Evolutionary conservation across 2,329 filamentous ascomycete genomes (phyloP).

Genomic region (Cordyceps cateniannulata): DNA sequence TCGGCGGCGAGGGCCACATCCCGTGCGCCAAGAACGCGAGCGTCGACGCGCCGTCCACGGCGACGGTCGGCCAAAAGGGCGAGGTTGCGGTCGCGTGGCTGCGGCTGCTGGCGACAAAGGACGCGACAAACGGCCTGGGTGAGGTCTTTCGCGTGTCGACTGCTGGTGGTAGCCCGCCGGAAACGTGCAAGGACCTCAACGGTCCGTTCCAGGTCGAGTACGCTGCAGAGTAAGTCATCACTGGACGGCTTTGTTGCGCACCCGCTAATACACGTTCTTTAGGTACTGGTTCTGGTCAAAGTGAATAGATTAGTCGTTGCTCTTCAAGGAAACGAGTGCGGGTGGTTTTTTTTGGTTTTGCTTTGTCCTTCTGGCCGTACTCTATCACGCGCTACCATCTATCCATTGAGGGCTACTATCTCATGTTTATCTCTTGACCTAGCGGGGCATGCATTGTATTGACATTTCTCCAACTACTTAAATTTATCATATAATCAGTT

Average conservation of each 20-base stretch:
- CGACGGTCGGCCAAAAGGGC: slow-evolving; percentile 53
- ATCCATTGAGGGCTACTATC: background rate
- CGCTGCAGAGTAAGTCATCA: slow-evolving; percentile 67
- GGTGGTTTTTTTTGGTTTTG: background rate
- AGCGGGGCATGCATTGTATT: too few relatives aligned
- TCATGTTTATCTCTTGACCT: background rate
- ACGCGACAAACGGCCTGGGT: slow-evolving; percentile 55
- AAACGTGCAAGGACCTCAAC: slow-evolving; percentile 61
- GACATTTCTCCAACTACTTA: too few relatives aligned
- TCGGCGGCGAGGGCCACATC: slow-evolving; percentile 55
- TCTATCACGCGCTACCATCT: background rate
- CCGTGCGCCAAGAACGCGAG: slow-evolving; percentile 56
- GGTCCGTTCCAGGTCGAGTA: slow-evolving; percentile 70
- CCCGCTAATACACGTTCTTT: background rate
- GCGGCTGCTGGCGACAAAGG: slow-evolving; percentile 51
- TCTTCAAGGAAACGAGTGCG: background rate
- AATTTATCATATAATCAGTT: too few relatives aligned
- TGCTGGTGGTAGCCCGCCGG: slow-evolving; percentile 70
- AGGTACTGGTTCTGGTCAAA: slow-evolving; percentile 9
- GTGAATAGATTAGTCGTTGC: background rate
- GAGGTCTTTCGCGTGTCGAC: slow-evolving; percentile 82
- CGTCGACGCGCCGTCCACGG: slow-evolving; percentile 54
- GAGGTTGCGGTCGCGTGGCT: slow-evolving; percentile 75
- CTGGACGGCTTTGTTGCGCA: too few relatives aligned
- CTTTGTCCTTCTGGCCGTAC: background rate